Evolutionary conservation across 1,139 yeast genomes (phyloP), one percentile per base, ranked within the genome.

Genomic region (Nakaseomyces nivariensis): DNA sequence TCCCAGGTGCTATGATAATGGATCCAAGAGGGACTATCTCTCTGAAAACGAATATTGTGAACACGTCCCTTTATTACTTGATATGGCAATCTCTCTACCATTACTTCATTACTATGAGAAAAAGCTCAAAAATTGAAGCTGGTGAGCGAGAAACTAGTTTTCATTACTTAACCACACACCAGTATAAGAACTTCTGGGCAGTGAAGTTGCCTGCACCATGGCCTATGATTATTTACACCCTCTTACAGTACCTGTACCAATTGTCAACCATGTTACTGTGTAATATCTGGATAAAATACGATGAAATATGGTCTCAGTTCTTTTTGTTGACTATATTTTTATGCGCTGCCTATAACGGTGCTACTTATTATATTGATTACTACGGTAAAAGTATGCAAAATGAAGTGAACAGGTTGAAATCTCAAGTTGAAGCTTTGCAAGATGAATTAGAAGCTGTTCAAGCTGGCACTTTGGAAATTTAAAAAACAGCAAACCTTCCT

Each of bases 21-120:
- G 53, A 48, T 33, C 54, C 60, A 5, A 49, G 49, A 29, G 48
- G 54, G 48, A 86, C 48, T 4, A 34, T 96, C 90, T 78, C 82
- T 58, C 76, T 88, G 50, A 69, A 82, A 56, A 73, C 77, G 47
- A 95, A 96, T 0, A 76, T 90, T 22, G 54, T 85, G 3, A 79
- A 84, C 76, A 88, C 97, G 0, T 83, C 95, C 0, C 61, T 86
- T n/a, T 81, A 85, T 58, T 92, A 92, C 63, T 77, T 90, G 51
- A 69, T 85, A n/a, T 92, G 98, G 98, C 98, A 92, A 70, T 77
- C 81, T 0, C 67, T 80, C 5, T 92, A 92, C 67, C 97, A 90
- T 66, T 88, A 88, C 67, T 92, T 92, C 67, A 92, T 92, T 58
- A 90, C 97, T 2, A 78, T 89, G 52, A 78, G 80, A 48, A 75